These are phyloP conservation scores for Lactarius tabidus DNA, from an alignment of 768 basidiomycete genomes.

Conservation along the genomic window DNA sequence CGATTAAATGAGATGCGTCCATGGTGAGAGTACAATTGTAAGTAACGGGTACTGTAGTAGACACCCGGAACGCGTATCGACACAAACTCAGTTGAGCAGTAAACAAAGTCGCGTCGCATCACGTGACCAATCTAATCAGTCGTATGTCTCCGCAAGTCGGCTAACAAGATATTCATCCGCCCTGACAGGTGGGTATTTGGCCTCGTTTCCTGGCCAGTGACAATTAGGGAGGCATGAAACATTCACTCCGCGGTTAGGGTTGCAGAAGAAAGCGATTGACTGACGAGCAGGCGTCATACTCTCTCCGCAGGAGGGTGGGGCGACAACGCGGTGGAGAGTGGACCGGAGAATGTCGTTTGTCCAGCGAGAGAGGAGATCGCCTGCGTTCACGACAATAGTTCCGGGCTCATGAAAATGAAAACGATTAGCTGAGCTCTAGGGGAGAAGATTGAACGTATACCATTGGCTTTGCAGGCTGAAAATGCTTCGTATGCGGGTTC, in stretches of 20 bases:
- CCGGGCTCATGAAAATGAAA: conserved; percentile 47
- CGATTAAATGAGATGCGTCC: conserved; percentile 3
- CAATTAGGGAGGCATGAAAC: conserved; percentile 72
- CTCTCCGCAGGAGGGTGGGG: conserved; percentile 54
- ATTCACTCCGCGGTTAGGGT: conserved; percentile 64
- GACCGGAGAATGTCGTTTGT: conserved; percentile 76
- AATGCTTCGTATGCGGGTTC: conserved; percentile 70
- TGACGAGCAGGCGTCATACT: conserved; percentile 62
- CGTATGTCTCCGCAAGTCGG: conserved; percentile 57
- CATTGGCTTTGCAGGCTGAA: conserved; percentile 70
- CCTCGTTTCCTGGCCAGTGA: conserved; percentile 43
- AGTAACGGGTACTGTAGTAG: background rate
- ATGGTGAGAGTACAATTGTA: background rate
- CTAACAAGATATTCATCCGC: conserved; percentile 77
- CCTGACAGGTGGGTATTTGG: conserved; percentile 67
- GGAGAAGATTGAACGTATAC: conserved; percentile 40
- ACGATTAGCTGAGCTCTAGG: background rate
- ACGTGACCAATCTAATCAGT: conserved; percentile 22
- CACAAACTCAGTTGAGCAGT: conserved; percentile 8
- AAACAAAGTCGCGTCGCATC: conserved; percentile 26
- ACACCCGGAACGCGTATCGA: background rate
- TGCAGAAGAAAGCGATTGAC: conserved; percentile 86
- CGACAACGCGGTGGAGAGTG: conserved; percentile 80
- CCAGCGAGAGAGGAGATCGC: conserved; percentile 79
- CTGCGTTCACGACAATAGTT: conserved; percentile 80